Percentiles rank a stretch among this genome's conserved stretches.
Evolutionary conservation across 805 yeast genomes (phyloP).

Genomic region (Sugiyamaella marilandica): DNA sequence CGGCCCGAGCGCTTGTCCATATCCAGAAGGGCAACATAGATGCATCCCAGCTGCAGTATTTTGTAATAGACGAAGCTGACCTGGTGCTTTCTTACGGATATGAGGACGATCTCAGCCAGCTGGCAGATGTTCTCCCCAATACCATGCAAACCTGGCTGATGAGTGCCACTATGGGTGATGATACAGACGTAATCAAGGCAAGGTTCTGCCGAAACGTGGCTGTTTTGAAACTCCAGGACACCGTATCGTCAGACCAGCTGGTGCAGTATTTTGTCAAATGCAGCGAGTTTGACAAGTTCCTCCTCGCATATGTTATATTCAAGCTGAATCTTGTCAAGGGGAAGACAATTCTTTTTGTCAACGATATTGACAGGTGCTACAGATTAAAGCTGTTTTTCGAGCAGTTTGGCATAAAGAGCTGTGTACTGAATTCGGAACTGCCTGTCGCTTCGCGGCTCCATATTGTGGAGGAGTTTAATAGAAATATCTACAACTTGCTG

Average conservation of each 20-base stretch:
- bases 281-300: constrained; percentile 84
- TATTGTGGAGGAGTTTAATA: constrained; percentile 92
- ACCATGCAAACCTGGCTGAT: constrained; percentile 80
- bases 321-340: constrained; percentile 86
- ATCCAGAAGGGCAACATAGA: constrained; percentile 44
- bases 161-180: constrained; percentile 94
- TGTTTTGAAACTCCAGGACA: constrained; percentile 71
- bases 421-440: constrained; percentile 85
- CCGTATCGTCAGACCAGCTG: constrained; percentile 54
- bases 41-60: constrained; percentile 53
- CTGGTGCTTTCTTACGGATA: constrained; percentile 86
- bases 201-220: constrained; percentile 82
- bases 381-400: constrained; percentile 84
- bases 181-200: constrained; percentile 67
- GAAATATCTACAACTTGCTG: constrained; percentile 75
- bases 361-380: constrained; percentile 92
- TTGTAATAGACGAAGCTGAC: constrained; percentile 95
- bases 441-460: constrained; percentile 92
- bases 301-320: constrained; percentile 85
- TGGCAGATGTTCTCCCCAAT: constrained; percentile 62
- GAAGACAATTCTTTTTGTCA: constrained; percentile 84
- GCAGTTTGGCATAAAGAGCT: constrained; percentile 87
- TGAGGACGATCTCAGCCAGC: constrained; percentile 69
- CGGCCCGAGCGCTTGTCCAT: constrained; percentile 62
- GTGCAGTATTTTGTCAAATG: constrained; percentile 84